Base-by-base conservation (phyloP, 2,329 filamentous ascomycete species). In the Aspergillus transmontanensis region DNA sequence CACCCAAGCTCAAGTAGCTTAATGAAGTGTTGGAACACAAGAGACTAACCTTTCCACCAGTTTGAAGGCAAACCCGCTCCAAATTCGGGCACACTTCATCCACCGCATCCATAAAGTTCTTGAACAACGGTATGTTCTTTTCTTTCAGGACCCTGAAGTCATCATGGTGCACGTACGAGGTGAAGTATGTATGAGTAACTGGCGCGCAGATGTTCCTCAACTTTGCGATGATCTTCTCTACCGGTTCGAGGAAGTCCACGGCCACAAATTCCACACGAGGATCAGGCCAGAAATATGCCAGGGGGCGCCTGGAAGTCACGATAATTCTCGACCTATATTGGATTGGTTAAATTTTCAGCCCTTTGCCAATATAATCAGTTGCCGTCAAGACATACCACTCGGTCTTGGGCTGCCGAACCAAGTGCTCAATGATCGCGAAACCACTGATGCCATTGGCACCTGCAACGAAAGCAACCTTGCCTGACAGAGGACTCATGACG, bases 361-460 rank as follows among this genome's bases (percentile, higher is more conserved):
- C n/a, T n/a, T n/a, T n/a, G n/a, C n/a, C n/a, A n/a, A n/a, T n/a
- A n/a, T n/a, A n/a, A n/a, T n/a, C n/a, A n/a, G n/a, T n/a, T n/a
- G n/a, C 11, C 19, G 21, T 5, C 6, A 9, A 11, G n/a, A 41
- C 39, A 2, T 56, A 63, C 61, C 61, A 63, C 21, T 63, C 61
- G 1, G 11, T 26, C 30, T 72, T 68, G 0, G 73, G 70, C 14
- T 64, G 64, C 6, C 68, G 61, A n/a, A 70, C 64, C 6, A 79
- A 64, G 48, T 78, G 68, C 60, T 79, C 75, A 19, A 78, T 62
- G 19, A 79, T 71, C 1, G 75, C 73, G 56, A 66, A 64, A 7
- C 77, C 77, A 50, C 67, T 75, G 46, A 78, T 75, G 28, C 77
- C 76, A 64, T 77, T 78, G 16, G 68, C 69, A 34, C 75, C 76